A percentile compares a stretch with the other conserved stretches of the same genome.
Conservation (phyloP, 495 filamentous ascomycete species). For the Lasiosphaeriaceae sp. region DNA sequence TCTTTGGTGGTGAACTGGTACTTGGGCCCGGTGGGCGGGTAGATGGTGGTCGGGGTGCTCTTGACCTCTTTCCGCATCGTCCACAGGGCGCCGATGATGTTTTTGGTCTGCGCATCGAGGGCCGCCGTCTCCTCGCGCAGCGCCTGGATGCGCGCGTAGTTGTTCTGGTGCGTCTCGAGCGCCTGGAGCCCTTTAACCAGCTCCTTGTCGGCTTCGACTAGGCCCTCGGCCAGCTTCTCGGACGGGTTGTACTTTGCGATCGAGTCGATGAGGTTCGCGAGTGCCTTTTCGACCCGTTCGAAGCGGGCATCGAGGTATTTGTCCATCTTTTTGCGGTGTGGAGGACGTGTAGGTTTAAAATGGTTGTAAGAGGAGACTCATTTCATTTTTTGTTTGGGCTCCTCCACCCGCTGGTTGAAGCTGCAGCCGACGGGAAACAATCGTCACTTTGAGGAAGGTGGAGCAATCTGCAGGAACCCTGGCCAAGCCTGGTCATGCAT, state of each 20-base stretch:
- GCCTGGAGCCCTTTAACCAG: slow-evolving; percentile 57
- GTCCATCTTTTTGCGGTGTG: slow-evolving; percentile 45
- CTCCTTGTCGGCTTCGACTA: slow-evolving; percentile 64
- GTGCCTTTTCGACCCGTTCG: slow-evolving; percentile 62
- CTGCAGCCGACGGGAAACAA: no score
- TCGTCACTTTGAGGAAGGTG: no score
- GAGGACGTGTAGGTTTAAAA: no score
- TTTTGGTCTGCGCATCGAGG: slow-evolving; percentile 59
- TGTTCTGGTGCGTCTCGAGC: slow-evolving; percentile 65
- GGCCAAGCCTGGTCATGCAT: no score
- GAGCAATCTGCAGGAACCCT: no score
- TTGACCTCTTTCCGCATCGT: slow-evolving; percentile 64
- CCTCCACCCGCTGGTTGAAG: neutral
- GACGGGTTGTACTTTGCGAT: slow-evolving; percentile 76
- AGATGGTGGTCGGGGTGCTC: slow-evolving; percentile 49
- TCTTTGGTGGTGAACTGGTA: slow-evolving; percentile 58
- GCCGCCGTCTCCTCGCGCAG: slow-evolving; percentile 57
- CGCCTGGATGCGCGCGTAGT: slow-evolving; percentile 57
- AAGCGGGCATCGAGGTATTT: slow-evolving; percentile 56
- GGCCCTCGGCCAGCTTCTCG: slow-evolving; percentile 54
- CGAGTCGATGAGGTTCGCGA: slow-evolving; percentile 65
- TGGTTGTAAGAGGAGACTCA: neutral
- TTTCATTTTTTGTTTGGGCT: no score
- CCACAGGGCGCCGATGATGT: slow-evolving; percentile 57
- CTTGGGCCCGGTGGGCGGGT: slow-evolving; percentile 35